Percentiles rank a stretch among this genome's conserved stretches.
These are phyloP conservation scores for Microbotryomycetes sp. DNA, from an alignment of 1,284 basidiomycete genomes.

Conservation along the genomic window DNA sequence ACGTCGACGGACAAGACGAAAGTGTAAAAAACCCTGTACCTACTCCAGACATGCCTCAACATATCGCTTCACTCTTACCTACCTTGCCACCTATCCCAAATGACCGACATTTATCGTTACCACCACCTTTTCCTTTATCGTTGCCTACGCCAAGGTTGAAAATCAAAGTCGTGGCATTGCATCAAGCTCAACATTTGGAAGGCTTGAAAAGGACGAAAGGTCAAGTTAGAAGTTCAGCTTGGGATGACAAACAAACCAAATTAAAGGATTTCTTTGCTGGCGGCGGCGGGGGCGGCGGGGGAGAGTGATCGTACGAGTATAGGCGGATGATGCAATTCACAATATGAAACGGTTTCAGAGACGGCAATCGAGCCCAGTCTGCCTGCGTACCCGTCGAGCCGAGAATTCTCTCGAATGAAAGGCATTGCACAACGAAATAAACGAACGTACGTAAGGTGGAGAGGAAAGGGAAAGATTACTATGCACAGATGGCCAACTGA, in stretches of 20 bases:
- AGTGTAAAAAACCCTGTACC: background rate
- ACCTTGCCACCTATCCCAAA: constrained; percentile 33
- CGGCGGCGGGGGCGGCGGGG: no score
- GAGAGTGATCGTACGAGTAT: no score
- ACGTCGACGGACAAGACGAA: background rate
- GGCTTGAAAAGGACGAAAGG: constrained; percentile 58
- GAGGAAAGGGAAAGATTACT: no score
- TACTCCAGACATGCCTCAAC: background rate
- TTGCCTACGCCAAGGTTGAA: constrained; percentile 32
- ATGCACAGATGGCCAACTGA: no score
- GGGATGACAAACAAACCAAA: constrained; percentile 66
- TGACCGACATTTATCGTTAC: constrained; percentile 24
- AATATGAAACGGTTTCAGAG: no score
- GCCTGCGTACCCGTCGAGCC: no score
- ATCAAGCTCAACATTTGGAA: constrained; percentile 43
- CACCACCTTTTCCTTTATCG: background rate
- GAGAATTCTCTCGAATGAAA: no score
- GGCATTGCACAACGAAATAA: no score
- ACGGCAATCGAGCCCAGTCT: no score
- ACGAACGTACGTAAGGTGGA: no score
- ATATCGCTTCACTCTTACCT: constrained; percentile 26
- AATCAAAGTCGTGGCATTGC: constrained; percentile 38
- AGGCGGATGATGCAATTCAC: no score
- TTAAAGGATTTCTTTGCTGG: constrained; percentile 72
- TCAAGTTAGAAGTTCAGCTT: constrained; percentile 62